Evolutionary conservation across 352 stramenopile species (phyloP).

Genomic region (Phytophthora melonis): DNA sequence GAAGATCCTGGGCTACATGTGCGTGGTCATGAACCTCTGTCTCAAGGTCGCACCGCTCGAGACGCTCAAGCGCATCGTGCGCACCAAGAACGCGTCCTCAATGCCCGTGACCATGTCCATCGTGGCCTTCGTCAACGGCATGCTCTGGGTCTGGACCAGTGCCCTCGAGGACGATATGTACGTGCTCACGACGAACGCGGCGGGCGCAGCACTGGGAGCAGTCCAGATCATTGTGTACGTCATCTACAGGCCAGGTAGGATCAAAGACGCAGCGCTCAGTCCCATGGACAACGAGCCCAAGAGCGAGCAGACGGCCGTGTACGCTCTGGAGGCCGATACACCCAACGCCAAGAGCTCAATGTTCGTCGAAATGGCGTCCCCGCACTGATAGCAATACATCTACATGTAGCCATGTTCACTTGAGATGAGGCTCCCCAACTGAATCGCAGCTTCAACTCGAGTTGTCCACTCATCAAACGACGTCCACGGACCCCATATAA

Average conservation of each 20-base stretch:
- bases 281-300: too few species aligned
- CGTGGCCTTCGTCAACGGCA: constrained; percentile 13
- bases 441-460: too few species aligned
- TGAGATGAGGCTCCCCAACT: too few species aligned
- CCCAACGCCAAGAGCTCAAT: too few species aligned
- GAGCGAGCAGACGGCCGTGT: too few species aligned
- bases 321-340: too few species aligned
- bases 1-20: constrained; percentile 22
- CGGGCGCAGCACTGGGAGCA: constrained; percentile 32
- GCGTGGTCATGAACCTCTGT: constrained; percentile 22
- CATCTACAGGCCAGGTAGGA: constrained; percentile 1
- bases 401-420: too few species aligned
- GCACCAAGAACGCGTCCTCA: constrained; percentile 20
- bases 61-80: constrained; percentile 17
- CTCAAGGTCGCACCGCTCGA: constrained; percentile 26
- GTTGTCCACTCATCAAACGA: too few species aligned
- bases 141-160: constrained; percentile 12
- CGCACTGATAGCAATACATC: too few species aligned
- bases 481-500: too few species aligned
- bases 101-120: constrained; percentile 25
- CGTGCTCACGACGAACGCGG: constrained; percentile 31
- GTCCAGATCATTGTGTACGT: constrained; percentile 28
- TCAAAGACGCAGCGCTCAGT: too few species aligned
- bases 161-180: constrained; percentile 14
- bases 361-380: too few species aligned